A percentile compares a stretch with the other conserved stretches of the same genome.
These are phyloP conservation scores for Leccinum longicurvipes DNA, from an alignment of 768 basidiomycete genomes.

Conservation along the genomic window DNA sequence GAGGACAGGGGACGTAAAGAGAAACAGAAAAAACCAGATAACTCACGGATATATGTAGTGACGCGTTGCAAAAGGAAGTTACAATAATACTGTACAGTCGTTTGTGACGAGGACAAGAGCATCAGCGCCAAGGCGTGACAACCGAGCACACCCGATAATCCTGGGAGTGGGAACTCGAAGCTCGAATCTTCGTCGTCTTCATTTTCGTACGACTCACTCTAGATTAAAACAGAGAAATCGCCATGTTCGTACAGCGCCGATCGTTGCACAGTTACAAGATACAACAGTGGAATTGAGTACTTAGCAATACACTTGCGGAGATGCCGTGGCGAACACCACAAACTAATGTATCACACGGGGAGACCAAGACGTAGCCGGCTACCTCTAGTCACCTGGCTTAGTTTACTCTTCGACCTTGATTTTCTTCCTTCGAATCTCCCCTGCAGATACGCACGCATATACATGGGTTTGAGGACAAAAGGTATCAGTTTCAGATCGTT, in stretches of 20 bases:
- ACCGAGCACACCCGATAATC: too few relatives aligned
- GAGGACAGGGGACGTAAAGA: too few relatives aligned
- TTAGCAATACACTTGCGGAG: not conserved
- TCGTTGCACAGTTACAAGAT: not conserved
- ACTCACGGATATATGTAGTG: too few relatives aligned
- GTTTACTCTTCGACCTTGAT: constrained; percentile 16
- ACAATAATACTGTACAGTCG: too few relatives aligned
- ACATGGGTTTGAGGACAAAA: not conserved
- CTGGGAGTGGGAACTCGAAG: too few relatives aligned
- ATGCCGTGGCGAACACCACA: not conserved
- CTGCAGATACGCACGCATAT: not conserved
- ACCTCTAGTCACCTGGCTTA: not conserved
- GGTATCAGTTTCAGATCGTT: not conserved
- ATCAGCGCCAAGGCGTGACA: too few relatives aligned
- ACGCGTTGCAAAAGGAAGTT: too few relatives aligned
- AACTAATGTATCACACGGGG: not conserved
- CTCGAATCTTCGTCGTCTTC: too few relatives aligned
- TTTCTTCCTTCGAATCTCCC: constrained; percentile 6
- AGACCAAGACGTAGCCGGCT: not conserved
- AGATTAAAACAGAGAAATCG: not conserved
- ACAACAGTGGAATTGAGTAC: not conserved
- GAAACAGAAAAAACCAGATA: too few relatives aligned
- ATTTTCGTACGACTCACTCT: too few relatives aligned
- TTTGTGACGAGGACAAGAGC: too few relatives aligned
- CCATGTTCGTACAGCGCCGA: not conserved